These are phyloP conservation scores for Xylaria castorea DNA, from an alignment of 495 filamentous ascomycete genomes.

Conservation along the genomic window DNA sequence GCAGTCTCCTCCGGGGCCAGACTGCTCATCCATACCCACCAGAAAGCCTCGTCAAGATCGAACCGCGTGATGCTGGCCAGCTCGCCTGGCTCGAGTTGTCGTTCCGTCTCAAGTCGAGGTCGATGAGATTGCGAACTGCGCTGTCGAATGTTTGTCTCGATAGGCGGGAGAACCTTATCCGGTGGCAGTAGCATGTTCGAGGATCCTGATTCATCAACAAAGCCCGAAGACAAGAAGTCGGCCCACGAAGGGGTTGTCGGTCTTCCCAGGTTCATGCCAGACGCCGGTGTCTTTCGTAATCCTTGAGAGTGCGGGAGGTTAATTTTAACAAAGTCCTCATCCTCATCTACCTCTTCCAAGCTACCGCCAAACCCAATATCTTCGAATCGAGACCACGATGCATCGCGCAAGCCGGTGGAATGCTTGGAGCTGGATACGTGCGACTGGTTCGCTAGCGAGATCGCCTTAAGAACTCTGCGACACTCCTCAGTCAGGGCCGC, in stretches of 20 bases:
- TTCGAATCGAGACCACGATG: conserved; percentile 95
- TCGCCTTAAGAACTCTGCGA: conserved; percentile 83
- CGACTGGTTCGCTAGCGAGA: conserved; percentile 88
- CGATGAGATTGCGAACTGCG: conserved; percentile 89
- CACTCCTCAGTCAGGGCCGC: conserved; percentile 92
- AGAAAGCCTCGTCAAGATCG: conserved; percentile 94
- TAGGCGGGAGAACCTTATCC: conserved; percentile 88
- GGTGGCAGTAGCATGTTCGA: conserved; percentile 78
- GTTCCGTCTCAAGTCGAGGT: conserved; percentile 67
- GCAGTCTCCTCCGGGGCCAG: conserved; percentile 87
- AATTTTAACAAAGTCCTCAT: conserved; percentile 59
- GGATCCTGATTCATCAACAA: conserved; percentile 71
- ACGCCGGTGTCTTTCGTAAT: conserved; percentile 67
- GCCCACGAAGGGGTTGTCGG: conserved; percentile 98
- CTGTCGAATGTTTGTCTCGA: conserved; percentile 71
- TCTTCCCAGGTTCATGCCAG: conserved; percentile 65
- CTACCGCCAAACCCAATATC: conserved; percentile 88
- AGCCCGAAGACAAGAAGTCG: conserved; percentile 93
- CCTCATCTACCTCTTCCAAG: conserved; percentile 72
- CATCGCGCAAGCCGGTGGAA: conserved; percentile 75
- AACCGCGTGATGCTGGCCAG: conserved; percentile 87
- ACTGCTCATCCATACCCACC: conserved; percentile 99
- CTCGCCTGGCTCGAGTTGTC: conserved; percentile 85
- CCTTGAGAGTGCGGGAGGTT: conserved; percentile 43
- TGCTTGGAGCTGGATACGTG: conserved; percentile 69